Percentiles rank a stretch among this genome's conserved stretches.
Conservation (phyloP, 768 basidiomycete species). For the Tremella mesenterica region DNA sequence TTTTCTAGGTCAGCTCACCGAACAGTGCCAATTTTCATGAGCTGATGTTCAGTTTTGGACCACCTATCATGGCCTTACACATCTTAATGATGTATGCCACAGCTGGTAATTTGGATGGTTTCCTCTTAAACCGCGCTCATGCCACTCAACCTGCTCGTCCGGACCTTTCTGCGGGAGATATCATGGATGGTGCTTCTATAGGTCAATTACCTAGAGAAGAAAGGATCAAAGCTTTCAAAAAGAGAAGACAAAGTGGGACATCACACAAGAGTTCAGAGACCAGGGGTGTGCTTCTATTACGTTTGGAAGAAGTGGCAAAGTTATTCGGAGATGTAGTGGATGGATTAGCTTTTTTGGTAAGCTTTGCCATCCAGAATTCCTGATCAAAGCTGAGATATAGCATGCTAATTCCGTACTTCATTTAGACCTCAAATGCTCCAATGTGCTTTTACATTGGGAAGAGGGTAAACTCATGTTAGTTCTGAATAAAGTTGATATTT, state of each 20-base stretch:
- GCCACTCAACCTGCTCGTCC: conserved; percentile 14
- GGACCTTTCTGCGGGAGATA: conserved; percentile 18
- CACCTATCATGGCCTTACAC: conserved; percentile 75
- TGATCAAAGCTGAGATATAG: conserved; percentile 13
- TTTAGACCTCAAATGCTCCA: conserved; percentile 87
- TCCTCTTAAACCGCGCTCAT: conserved; percentile 36
- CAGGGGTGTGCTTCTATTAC: conserved; percentile 67
- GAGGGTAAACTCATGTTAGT: conserved; percentile 70
- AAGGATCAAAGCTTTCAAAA: conserved; percentile 37
- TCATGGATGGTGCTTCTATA: conserved; percentile 25
- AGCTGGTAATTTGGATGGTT: conserved; percentile 44
- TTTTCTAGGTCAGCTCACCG: conserved; percentile 53
- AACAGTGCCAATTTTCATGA: background rate
- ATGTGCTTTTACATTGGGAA: conserved; percentile 85
- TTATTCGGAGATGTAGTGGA: conserved; percentile 75
- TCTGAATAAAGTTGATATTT: background rate
- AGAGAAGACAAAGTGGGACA: conserved; percentile 15
- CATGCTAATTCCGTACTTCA: conserved; percentile 62
- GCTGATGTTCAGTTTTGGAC: conserved; percentile 56
- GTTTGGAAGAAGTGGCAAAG: conserved; percentile 71
- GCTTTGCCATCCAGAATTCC: conserved; percentile 22
- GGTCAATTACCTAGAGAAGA: conserved; percentile 23
- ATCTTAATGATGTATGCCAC: conserved; percentile 47
- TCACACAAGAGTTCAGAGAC: conserved; percentile 27
- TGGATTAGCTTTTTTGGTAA: conserved; percentile 78